Base-by-base conservation (phyloP, 345 rosid genomes). In the Cardiospermum halicacabum region DNA sequence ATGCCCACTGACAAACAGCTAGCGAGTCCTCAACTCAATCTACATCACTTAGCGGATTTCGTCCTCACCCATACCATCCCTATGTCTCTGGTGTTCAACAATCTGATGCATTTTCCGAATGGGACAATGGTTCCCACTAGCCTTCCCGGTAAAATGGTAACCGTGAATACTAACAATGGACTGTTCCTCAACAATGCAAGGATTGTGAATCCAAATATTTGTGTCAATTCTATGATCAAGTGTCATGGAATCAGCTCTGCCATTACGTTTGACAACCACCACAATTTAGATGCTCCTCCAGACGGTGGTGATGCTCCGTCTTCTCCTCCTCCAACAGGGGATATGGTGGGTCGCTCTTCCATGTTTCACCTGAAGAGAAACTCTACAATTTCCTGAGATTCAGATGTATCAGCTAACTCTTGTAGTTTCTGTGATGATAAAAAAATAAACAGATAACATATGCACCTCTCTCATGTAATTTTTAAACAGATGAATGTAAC, bases 221-320 rank as follows among this genome's bases (percentile, higher is more conserved):
- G 81, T 26, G 60, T 67, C 2, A 68, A 69, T 32, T 74, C 82
- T 49, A 42, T 40, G 18, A 72, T 47, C 3, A 72, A 42, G 59
- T 70, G 88, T 36, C 85, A 78, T 21, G 79, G 83, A 64, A 72
- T 81, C 66, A 69, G 69, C 50, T 27, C 74, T 22, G 31, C 70
- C 40, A 68, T 80, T 48, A 2, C 58, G 49, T 70, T 39, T 3
- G 21, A 16, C 8, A 24, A 25, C 36, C 18, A 40, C 21, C 8
- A 60, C 10, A 7, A 59, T 21, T 13, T 39, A 30, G 2, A 7
- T 10, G 4, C 47, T 1, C 37, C 5, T 34, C 37, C n/a, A n/a
- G 37, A 10, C 10, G 39, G 10, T 34, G 39, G 39, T 34, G 39
- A 34, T 34, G 39, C 43, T 1, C 2, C 43, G 2, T 3, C 43